phyloP scores from a whole-genome alignment of 176 grass and related monocot genomes.

The Phyllostachys edulis region DNA sequence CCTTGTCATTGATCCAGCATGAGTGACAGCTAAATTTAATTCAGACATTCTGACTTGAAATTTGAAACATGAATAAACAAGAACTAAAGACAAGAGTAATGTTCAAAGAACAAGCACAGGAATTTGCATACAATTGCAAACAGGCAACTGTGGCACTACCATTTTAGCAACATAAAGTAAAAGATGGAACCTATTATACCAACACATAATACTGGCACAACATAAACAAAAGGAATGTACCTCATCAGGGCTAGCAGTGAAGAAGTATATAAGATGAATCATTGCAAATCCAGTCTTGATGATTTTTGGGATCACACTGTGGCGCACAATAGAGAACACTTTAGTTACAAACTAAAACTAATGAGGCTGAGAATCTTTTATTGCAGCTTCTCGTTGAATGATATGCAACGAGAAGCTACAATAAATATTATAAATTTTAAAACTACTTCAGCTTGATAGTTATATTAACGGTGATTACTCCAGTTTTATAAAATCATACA shows the following conservation, averaged over 20 bases:
- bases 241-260: constrained; percentile 98
- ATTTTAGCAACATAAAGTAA: constrained; percentile 19
- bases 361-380: too few relatives aligned
- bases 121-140: constrained; percentile 4
- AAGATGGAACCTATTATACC: background rate
- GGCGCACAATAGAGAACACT: constrained; percentile 14
- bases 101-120: constrained; percentile 4
- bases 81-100: background rate
- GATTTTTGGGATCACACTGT: constrained; percentile 90
- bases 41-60: constrained; percentile 14
- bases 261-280: constrained; percentile 99
- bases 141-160: background rate
- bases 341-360: constrained; percentile 26
- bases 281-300: constrained; percentile 96
- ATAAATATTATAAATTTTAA: background rate
- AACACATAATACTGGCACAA: constrained; percentile 6
- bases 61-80: background rate
- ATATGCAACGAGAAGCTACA: background rate
- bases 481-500: background rate
- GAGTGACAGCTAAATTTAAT: background rate
- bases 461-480: background rate
- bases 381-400: too few relatives aligned
- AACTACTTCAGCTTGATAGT: background rate
- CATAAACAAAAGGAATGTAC: constrained; percentile 43
- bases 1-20: background rate